Evolutionary conservation across 345 rosid species (phyloP), one percentile per base, ranked within the genome.

Genomic region (Chamaenerion angustifolium): DNA sequence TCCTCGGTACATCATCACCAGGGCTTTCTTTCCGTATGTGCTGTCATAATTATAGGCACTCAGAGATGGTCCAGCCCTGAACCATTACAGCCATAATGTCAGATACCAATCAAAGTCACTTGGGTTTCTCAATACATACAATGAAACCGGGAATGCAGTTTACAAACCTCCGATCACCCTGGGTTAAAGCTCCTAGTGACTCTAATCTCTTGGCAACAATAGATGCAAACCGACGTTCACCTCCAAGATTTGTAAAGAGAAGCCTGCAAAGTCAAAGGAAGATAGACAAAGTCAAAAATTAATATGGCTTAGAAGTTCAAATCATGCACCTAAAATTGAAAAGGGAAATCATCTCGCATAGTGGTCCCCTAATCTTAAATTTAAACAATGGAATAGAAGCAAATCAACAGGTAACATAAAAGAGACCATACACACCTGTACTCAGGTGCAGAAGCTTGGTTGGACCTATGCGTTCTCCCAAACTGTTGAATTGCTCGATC

Each of bases 161-260:
- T 47, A 68, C 70, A 69, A 57, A 78, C 98, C 96, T 78, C 56
- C 98, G 88, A 64, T 92, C 98, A 57, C 96, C 98, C 60, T 92
- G 98, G 56, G 98, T 92, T 70, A 92, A 71, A 58, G 98, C 96
- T 60, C 98, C 98, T 56, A 92, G 95, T 48, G 93, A 79, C 68
- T 82, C 98, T 61, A 92, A 72, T 69, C 98, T 76, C 85, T 92
- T 86, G 54, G 98, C 98, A 62, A 92, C 96, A 57, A 92, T 83
- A 49, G 98, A 92, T 65, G 98, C 98, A 81, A 92, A 92, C 46
- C 98, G 95, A 11, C 98, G 94, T 51, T 92, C 98, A 54, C 98
- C 98, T 63, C 96, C 94, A 48, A 92, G 93, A 76, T 86, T 82
- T 49, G 95, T 82, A 56, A 92, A 92, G 18, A 92, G 73, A 56